phyloP scores from a whole-genome alignment of 2,329 filamentous ascomycete species.

The Arthrobotrys musiformis region DNA sequence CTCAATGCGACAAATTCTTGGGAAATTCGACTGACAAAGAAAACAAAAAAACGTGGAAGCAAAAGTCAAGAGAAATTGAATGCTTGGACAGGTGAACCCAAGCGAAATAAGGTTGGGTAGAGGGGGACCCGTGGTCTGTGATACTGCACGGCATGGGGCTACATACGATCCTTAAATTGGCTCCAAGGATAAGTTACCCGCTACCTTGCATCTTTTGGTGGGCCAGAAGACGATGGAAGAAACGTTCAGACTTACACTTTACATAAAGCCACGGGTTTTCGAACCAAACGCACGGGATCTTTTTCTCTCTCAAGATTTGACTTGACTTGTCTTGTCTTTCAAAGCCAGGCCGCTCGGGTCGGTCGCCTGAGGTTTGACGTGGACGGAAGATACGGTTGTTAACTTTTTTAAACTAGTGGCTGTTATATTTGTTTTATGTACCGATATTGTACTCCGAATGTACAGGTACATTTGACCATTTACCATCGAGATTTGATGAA shows the following conservation, averaged over 20 bases:
- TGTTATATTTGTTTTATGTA: constrained; percentile 20
- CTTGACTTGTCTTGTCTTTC: constrained; percentile 28
- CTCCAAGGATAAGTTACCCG: constrained; percentile 40
- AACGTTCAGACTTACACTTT: constrained; percentile 40
- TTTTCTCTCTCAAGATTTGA: constrained; percentile 18
- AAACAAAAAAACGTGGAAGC: constrained; percentile 37
- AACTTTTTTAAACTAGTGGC: no score
- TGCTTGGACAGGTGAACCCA: constrained; percentile 42
- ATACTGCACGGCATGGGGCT: constrained; percentile 29
- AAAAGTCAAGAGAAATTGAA: constrained; percentile 24
- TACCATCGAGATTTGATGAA: no score
- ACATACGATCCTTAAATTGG: constrained; percentile 50
- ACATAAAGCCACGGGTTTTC: constrained; percentile 47
- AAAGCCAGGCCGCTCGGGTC: constrained; percentile 39
- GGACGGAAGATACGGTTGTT: constrained; percentile 3
- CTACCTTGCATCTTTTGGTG: constrained; percentile 37
- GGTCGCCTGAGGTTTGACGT: constrained; percentile 10
- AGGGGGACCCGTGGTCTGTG: constrained; percentile 51
- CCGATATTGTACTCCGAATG: constrained; percentile 17
- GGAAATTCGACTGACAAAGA: background rate
- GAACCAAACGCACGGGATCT: constrained; percentile 40
- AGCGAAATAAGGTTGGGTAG: constrained; percentile 56
- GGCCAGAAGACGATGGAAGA: constrained; percentile 26
- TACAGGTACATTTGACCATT: constrained; percentile 14
- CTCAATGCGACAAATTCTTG: constrained; percentile 9